A percentile compares a stretch with the other conserved stretches of the same genome.
phyloP scores from a whole-genome alignment of 1,284 basidiomycete genomes.

The Puccinia horiana region DNA sequence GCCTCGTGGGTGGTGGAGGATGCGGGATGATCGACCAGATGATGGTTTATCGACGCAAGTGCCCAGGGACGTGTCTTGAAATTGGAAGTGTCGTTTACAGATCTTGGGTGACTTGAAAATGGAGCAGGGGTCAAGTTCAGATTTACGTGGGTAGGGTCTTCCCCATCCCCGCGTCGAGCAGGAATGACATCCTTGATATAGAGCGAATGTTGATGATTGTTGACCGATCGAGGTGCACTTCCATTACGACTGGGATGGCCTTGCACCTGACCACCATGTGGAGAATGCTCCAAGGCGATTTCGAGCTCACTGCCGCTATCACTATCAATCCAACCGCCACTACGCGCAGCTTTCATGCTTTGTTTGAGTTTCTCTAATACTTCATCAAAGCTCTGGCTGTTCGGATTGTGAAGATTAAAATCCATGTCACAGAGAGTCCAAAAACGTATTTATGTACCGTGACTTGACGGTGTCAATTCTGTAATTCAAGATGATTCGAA shows the following conservation, averaged over 20 bases:
- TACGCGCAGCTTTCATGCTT: conserved; percentile 47
- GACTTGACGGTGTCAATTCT: neutral
- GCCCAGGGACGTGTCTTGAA: neutral
- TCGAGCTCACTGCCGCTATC: conserved; percentile 43
- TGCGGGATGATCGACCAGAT: conserved; percentile 10
- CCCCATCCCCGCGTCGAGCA: neutral
- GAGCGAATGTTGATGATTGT: neutral
- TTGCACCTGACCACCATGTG: neutral
- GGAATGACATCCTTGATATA: neutral
- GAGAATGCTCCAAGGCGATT: conserved; percentile 23
- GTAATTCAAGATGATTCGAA: neutral
- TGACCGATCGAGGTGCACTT: conserved; percentile 3
- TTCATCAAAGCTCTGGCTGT: conserved; percentile 43
- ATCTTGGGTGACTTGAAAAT: neutral
- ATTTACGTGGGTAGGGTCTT: neutral
- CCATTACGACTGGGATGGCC: neutral
- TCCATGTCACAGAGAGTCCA: neutral
- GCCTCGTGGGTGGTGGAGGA: conserved; percentile 7
- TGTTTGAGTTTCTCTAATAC: conserved; percentile 46
- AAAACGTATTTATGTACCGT: neutral
- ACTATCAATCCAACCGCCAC: conserved; percentile 43
- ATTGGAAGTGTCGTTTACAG: neutral
- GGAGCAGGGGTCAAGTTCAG: neutral
- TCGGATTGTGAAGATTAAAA: conserved; percentile 24
- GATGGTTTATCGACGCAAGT: neutral